phyloP scores from a whole-genome alignment of 345 rosid genomes.

The Lagerstroemia speciosa region DNA sequence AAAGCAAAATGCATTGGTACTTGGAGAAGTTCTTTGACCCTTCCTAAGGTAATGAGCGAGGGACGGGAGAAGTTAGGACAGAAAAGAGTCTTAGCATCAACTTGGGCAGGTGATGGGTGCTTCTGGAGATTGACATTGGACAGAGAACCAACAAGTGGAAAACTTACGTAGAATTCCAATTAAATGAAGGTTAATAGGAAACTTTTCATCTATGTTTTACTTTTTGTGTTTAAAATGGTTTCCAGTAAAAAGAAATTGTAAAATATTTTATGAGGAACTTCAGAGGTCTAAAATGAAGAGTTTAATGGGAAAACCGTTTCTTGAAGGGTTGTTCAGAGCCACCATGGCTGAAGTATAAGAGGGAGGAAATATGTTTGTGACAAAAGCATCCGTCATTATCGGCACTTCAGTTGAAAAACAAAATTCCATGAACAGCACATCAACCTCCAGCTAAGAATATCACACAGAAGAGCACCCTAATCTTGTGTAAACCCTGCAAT shows the following conservation, averaged over 20 bases:
- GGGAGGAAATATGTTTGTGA: constrained; percentile 18
- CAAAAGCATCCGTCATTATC: constrained; percentile 31
- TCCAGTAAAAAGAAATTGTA: not conserved
- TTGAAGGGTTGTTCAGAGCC: constrained; percentile 8
- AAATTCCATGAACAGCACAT: constrained; percentile 71
- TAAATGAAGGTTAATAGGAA: not conserved
- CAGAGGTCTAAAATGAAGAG: not conserved
- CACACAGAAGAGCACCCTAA: constrained; percentile 56
- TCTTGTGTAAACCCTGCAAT: constrained; percentile 70
- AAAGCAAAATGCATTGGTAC: not conserved
- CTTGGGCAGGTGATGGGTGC: not conserved
- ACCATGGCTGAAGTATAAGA: constrained; percentile 20
- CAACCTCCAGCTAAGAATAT: constrained; percentile 70
- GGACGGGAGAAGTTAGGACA: not conserved
- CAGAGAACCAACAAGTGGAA: not conserved
- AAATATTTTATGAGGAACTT: not conserved
- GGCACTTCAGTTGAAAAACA: constrained; percentile 39
- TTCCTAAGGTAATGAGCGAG: not conserved
- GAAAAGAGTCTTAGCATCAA: not conserved
- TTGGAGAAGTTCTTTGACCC: not conserved
- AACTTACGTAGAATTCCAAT: too few relatives aligned
- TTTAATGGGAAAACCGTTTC: not conserved
- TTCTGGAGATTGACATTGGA: not conserved
- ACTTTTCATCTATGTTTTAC: too few relatives aligned
- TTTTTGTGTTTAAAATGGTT: not conserved